Evolutionary conservation across 305 asterid species (phyloP), one percentile per base, ranked within the genome.

Genomic region (Fraxinus latifolia): DNA sequence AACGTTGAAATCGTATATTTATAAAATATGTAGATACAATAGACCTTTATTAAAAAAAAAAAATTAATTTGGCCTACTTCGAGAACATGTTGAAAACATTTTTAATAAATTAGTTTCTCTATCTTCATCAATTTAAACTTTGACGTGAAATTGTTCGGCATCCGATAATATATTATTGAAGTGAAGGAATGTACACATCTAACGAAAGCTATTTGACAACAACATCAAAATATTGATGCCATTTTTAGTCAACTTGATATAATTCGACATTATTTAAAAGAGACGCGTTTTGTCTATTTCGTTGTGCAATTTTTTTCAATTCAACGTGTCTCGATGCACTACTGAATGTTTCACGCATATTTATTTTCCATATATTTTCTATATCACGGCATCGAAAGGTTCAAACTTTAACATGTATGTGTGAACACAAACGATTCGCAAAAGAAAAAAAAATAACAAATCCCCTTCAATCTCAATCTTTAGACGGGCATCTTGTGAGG

Each of bases 401-500:
- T 65, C 19, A 23, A 62, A 23, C 2, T 62, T 62, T 7, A 62
- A 19, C 14, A 6, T 25, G 34, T 12, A 25, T 5, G 5, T 21
- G 33, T 25, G 73, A 65, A 55, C n/a, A 3, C 15, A 11, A 65
- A 23, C 0, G 33, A 65, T 65, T n/a, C 7, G 6, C 36, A 11
- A 25, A 65, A 4, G 19, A 53, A 31, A 14, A 68, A 31, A 68
- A 29, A 3, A 3, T 0, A 68, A 68, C 33, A 68, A 29, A 68
- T 29, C 75, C 39, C 23, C 34, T 68, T 68, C 75, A 68, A 68
- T 68, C 75, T 27, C 39, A 77, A 25, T 37, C 29, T 21, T 5
- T 58, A 76, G 80, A 58, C 70, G 47, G 42, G 80, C 23, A 58
- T 78, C 79, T 78, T 2, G 75, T 37, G 82, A 37, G 79, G 53